Percentiles rank a stretch among this genome's conserved stretches.
These are phyloP conservation scores for Piper longum DNA, from an alignment of 164 flowering plant genomes.

Conservation along the genomic window DNA sequence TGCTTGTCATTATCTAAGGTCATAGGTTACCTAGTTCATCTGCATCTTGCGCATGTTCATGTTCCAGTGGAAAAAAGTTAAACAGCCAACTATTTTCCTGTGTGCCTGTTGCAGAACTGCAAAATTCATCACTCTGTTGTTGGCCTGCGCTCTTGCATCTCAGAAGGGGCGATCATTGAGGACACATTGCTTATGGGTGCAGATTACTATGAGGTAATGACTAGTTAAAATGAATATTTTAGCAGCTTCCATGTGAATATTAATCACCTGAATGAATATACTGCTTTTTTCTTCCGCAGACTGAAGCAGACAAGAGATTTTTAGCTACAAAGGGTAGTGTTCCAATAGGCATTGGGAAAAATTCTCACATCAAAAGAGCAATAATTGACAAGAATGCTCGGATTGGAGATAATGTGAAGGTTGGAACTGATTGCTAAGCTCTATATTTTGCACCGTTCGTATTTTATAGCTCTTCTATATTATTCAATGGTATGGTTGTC, in stretches of 20 bases:
- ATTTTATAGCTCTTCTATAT: neutral
- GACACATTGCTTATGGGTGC: constrained; percentile 94
- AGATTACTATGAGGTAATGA: constrained; percentile 76
- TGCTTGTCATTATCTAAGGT: neutral
- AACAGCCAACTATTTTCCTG: neutral
- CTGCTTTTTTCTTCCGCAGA: constrained; percentile 30
- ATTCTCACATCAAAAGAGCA: constrained; percentile 85
- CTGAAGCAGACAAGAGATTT: constrained; percentile 72
- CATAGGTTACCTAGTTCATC: neutral
- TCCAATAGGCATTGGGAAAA: constrained; percentile 87
- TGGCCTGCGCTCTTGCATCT: constrained; percentile 86
- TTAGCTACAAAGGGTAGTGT: constrained; percentile 84
- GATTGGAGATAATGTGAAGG: constrained; percentile 87
- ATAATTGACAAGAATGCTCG: constrained; percentile 99
- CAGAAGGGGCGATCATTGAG: constrained; percentile 92
- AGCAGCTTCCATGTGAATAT: neutral
- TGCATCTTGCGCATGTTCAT: neutral
- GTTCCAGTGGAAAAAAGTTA: no score
- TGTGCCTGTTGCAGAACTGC: constrained; percentile 44
- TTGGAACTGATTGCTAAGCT: constrained; percentile 6
- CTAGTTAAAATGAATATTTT: no score
- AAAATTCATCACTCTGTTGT: constrained; percentile 91
- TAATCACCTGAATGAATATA: neutral
- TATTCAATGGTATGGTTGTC: neutral
- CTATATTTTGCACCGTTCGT: neutral